Base-by-base conservation (phyloP, 352 stramenopile species). In the Phytophthora syringae region DNA sequence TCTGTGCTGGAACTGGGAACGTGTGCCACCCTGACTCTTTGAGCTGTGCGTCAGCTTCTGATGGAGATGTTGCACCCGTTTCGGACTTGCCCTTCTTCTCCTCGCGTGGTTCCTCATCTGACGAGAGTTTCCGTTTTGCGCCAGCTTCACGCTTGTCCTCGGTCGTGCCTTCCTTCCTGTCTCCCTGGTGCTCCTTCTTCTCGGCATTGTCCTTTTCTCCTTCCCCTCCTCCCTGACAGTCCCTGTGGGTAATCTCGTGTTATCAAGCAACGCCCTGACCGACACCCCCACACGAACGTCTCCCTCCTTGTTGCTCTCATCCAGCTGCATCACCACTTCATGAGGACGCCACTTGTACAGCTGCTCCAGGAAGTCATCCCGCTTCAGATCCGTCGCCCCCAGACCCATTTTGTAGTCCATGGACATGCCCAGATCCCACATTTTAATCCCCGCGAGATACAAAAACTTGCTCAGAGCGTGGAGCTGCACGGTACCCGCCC, bases 391-490 rank as follows among this genome's bases (percentile, higher is more conserved):
- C 12, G 74, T 79, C 1, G 86, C 89, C 16, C 89, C 89, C 18
- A 96, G 71, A 32, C 84, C 79, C 65, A 91, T 82, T 60, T 96
- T 96, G 72, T 96, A 96, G 18, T 88, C 76, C 86, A 96, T 96
- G 32, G 83, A 91, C 89, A 96, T 96, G 64, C 89, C 89, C 15
- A 96, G 57, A 64, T 96, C 89, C 89, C 89, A 96, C 60, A 96
- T 76, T 24, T 92, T 82, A 15, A 94, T 89, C 25, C 87, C 89
- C 21, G 76, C 76, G 7, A 89, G 66, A 52, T 92, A 89, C 22
- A 96, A 62, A 49, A 93, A 73, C 28, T 83, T 79, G 20, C 84
- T 86, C 12, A 96, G 69, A 11, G 86, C 89, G 60, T 94, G 83
- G 9, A 96, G 71, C 60, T 96, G 89, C 64, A 96, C 83, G 0